Evolutionary conservation across 2,329 filamentous ascomycete species (phyloP).

Genomic region (Trichophyton simii): DNA sequence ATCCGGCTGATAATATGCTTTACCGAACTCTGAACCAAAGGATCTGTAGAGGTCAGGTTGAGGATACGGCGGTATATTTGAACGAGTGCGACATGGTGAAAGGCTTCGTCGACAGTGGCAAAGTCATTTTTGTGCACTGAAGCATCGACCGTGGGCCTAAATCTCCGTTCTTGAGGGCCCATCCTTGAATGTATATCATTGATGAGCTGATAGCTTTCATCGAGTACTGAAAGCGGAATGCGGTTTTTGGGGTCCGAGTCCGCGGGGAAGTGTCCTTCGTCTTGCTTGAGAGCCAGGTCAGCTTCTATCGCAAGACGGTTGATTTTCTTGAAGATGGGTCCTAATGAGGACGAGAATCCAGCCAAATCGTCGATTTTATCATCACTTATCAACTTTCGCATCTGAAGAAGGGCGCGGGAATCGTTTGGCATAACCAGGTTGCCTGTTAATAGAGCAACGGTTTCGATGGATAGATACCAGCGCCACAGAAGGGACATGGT

Average conservation of each 20-base stretch:
- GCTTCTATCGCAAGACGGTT: slow-evolving; percentile 12
- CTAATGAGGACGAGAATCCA: slow-evolving; percentile 12
- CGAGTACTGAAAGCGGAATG: slow-evolving; percentile 7
- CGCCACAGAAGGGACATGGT: slow-evolving; percentile 13
- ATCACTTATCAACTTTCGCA: slow-evolving; percentile 8
- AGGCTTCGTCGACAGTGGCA: slow-evolving; percentile 12
- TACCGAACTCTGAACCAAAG: slow-evolving; percentile 12
- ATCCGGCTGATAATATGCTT: slow-evolving; percentile 11
- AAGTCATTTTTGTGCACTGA: slow-evolving; percentile 12
- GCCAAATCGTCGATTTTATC: slow-evolving; percentile 14
- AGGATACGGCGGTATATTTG: slow-evolving; percentile 12
- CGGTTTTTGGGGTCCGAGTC: background rate
- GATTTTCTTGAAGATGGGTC: slow-evolving; percentile 12
- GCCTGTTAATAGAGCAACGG: slow-evolving; percentile 11
- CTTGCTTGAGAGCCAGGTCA: background rate
- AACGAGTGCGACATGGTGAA: slow-evolving; percentile 14
- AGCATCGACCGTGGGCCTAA: slow-evolving; percentile 10
- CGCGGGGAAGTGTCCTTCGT: background rate
- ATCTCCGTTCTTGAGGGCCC: slow-evolving; percentile 8
- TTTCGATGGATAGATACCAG: slow-evolving; percentile 15
- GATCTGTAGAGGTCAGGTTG: slow-evolving; percentile 14
- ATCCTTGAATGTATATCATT: slow-evolving; percentile 10
- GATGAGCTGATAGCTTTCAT: slow-evolving; percentile 11
- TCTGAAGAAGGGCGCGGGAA: slow-evolving; percentile 6
- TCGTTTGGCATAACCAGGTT: slow-evolving; percentile 11